A percentile compares a stretch with the other conserved stretches of the same genome.
Evolutionary conservation across 345 rosid genomes (phyloP).

Genomic region (Balakata baccata): DNA sequence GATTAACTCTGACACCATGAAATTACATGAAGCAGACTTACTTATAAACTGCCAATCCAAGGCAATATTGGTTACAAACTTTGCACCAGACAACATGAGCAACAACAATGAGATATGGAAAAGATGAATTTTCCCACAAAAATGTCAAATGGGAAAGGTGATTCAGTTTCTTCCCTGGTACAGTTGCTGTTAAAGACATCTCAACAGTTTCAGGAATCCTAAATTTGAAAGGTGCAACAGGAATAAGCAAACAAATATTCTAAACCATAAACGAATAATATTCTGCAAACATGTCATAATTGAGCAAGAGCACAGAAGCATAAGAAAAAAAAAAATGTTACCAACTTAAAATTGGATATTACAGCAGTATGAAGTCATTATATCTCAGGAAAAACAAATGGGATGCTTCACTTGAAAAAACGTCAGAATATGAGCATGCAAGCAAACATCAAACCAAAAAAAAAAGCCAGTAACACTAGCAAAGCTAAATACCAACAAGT

Average conservation of each 20-base stretch:
- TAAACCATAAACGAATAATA: background rate
- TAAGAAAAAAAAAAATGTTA: background rate
- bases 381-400: background rate
- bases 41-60: constrained; percentile 2
- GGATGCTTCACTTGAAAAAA: background rate
- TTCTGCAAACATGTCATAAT: background rate
- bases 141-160: background rate
- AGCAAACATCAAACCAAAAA: background rate
- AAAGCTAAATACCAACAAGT: no score
- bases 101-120: constrained; percentile 6
- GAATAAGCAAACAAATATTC: background rate
- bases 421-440: background rate
- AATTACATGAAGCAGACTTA: constrained; percentile 11
- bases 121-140: constrained; percentile 1
- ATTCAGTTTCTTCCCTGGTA: background rate
- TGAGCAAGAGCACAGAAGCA: background rate
- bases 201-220: constrained; percentile 6
- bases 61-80: constrained; percentile 10
- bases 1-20: constrained; percentile 8
- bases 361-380: background rate
- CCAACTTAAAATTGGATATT: background rate
- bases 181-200: constrained; percentile 4
- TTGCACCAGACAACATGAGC: constrained; percentile 2
- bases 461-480: no score
- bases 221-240: background rate